Conservation (phyloP, 129 eudicot species). For the Apium graveolens region DNA sequence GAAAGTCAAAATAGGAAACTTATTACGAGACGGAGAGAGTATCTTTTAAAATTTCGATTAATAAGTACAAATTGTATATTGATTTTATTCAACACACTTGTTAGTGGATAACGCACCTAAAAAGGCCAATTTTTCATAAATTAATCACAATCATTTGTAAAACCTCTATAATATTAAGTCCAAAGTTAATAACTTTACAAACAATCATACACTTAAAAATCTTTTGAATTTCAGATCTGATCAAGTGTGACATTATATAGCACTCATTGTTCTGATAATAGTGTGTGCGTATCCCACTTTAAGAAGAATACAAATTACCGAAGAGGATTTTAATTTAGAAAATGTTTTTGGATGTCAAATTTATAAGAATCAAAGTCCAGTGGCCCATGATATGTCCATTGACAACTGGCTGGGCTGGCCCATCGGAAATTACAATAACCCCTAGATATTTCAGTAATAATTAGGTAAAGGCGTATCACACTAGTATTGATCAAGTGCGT, state of each 20-base stretch:
- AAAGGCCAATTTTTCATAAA: neutral
- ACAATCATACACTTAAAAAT: neutral
- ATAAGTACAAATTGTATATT: no score
- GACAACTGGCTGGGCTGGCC: neutral
- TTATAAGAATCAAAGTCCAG: neutral
- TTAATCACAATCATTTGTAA: neutral
- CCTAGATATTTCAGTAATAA: no score
- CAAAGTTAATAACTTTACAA: neutral
- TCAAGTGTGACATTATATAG: neutral
- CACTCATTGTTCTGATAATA: neutral
- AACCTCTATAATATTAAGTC: neutral
- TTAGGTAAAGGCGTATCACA: no score
- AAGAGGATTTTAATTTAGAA: no score
- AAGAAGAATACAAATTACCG: neutral
- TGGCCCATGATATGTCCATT: neutral
- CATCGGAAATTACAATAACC: no score
- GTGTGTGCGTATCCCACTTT: neutral
- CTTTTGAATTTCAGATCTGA: neutral
- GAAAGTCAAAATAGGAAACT: no score
- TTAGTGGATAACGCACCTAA: neutral
- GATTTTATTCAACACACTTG: no score
- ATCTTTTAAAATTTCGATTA: no score
- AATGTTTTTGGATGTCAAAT: neutral
- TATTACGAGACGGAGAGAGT: no score
- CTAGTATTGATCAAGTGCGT: no score